Percentiles rank a stretch among this genome's conserved stretches.
Conservation (phyloP, 2,329 filamentous ascomycete species). For the Sporothrix phasma region DNA sequence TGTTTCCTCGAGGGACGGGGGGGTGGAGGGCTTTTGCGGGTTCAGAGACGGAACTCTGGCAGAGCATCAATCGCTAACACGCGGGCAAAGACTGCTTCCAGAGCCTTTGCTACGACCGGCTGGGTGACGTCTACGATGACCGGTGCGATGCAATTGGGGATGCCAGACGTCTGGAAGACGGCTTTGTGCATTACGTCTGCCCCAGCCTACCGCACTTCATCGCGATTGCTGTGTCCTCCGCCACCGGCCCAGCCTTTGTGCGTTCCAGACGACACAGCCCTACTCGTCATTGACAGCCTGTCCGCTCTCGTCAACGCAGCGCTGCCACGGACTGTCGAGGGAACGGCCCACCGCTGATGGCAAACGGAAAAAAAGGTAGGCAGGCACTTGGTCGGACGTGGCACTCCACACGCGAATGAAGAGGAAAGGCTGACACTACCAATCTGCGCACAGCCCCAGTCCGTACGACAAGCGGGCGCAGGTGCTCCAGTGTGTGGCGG, state of each 20-base stretch:
- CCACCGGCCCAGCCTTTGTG: conserved; percentile 50
- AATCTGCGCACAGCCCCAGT: conserved; percentile 7
- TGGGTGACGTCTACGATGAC: conserved; percentile 24
- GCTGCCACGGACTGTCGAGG: conserved; percentile 49
- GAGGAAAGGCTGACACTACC: not conserved
- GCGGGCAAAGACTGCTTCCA: conserved; percentile 38
- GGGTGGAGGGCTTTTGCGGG: too few species aligned
- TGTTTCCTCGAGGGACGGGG: too few species aligned
- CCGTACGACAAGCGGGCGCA: conserved; percentile 27
- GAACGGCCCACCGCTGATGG: conserved; percentile 14
- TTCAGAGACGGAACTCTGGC: too few species aligned
- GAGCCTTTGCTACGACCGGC: conserved; percentile 30
- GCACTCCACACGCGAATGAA: not conserved
- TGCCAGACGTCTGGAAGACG: conserved; percentile 24
- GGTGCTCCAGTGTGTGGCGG: conserved; percentile 53
- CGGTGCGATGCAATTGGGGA: not conserved
- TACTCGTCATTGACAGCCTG: conserved; percentile 70
- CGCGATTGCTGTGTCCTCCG: conserved; percentile 61
- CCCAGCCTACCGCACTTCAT: conserved; percentile 61
- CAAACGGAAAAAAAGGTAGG: conserved; percentile 16
- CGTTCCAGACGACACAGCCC: conserved; percentile 50
- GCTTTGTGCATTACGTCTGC: conserved; percentile 40
- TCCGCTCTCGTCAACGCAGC: conserved; percentile 68
- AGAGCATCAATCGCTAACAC: not conserved
- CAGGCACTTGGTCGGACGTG: not conserved